Evolutionary conservation across 2,329 filamentous ascomycete species (phyloP).

Genomic region (Trichophyton simii): DNA sequence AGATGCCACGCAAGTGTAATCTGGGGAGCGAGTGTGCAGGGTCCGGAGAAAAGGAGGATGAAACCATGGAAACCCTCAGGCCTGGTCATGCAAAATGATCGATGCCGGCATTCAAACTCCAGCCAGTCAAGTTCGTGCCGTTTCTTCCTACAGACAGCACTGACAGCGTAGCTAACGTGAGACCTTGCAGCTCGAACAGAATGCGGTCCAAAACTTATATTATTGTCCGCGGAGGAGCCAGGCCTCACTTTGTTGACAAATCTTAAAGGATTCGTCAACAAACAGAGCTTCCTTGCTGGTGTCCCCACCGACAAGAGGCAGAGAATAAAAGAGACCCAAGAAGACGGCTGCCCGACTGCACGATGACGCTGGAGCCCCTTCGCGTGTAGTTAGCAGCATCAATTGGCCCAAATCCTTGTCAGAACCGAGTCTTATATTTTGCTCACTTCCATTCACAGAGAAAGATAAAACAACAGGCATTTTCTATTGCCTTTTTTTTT

Average conservation of each 20-base stretch:
- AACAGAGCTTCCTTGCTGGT: background rate
- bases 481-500: background rate
- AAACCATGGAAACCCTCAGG: background rate
- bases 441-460: background rate
- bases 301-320: background rate
- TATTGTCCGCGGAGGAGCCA: background rate
- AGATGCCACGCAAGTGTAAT: too few relatives aligned
- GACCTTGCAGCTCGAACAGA: background rate
- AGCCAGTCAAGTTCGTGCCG: background rate
- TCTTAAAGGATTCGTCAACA: background rate
- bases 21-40: background rate
- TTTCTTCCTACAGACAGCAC: background rate
- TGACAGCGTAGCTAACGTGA: background rate
- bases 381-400: background rate
- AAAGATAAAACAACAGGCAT: background rate
- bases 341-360: background rate
- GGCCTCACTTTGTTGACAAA: background rate
- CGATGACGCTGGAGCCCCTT: conserved; percentile 1
- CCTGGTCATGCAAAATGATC: background rate
- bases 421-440: background rate
- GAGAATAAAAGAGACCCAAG: background rate
- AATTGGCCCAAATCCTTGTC: background rate
- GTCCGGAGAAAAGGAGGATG: background rate
- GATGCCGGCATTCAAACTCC: background rate
- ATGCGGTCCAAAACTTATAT: background rate